Base-by-base conservation (phyloP, 495 filamentous ascomycete species). In the Aspergillus egyptiacus region DNA sequence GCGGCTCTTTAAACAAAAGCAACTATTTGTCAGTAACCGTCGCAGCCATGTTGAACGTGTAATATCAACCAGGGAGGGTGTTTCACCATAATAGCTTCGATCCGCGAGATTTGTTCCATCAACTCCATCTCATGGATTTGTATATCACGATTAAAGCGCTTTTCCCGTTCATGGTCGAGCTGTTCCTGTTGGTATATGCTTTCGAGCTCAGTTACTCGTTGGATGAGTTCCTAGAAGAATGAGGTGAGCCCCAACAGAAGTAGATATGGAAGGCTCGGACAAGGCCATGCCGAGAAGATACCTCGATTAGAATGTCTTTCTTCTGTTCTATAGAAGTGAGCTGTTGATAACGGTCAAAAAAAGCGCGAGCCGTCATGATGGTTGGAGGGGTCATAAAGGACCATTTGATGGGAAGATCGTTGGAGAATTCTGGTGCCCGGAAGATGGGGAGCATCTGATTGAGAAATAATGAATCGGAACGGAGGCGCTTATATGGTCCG, bases 241-340 rank as follows among this genome's bases (percentile, higher is more conserved):
- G 40, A 42, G 28, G 23, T 27, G 41, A 33, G 37, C 18, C 33
- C 48, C 32, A 54, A 51, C 25, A 36, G 6, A 5, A 46, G 24
- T 5, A 39, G 43, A 36, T 24, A 18, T 38, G 34, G 22, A 20
- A 11, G 25, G 6, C 8, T 25, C 14, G 25, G 38, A 4, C 28
- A 45, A 34, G 18, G 44, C 20, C 32, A 42, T 47, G 34, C 31
- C 36, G 53, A 40, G 36, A 22, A 48, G 40, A 48, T 66, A 78
- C 76, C 63, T 77, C 72, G 50, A 79, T 78, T 22, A 79, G 65
- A 46, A 68, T 67, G 54, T 78, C 73, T 61, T 78, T 79, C 46
- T 68, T 66, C 39, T 76, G 61, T 51, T 79, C 75, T 43, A 73
- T 51, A 31, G 65, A 53, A 34, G 68, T 64, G 35, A 79, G 48